phyloP scores from a whole-genome alignment of 2,329 filamentous ascomycete genomes.

The Cercospora sp. region DNA sequence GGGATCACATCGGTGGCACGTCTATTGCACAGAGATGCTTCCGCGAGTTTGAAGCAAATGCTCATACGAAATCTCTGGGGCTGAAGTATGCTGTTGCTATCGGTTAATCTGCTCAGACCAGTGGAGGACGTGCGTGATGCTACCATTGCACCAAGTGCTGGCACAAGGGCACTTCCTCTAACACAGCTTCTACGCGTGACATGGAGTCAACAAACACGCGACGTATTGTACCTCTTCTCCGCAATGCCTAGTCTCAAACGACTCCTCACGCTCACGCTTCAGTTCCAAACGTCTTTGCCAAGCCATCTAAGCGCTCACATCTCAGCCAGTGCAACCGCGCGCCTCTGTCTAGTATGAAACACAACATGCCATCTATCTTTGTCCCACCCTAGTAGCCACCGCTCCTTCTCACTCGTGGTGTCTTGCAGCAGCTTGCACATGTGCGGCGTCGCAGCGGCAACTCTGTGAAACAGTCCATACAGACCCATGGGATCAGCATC shows the following conservation, averaged over 20 bases:
- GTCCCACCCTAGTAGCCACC: neutral
- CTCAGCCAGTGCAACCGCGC: slow-evolving; percentile 11
- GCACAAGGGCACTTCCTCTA: neutral
- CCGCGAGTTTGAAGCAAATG: neutral
- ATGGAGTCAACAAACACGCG: neutral
- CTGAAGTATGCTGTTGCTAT: neutral
- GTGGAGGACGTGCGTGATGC: neutral
- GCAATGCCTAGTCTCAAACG: neutral
- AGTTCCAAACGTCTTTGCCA: neutral
- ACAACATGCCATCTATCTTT: slow-evolving; percentile 7
- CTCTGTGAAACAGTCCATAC: slow-evolving; percentile 9
- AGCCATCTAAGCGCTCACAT: slow-evolving; percentile 15
- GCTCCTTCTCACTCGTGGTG: slow-evolving; percentile 7
- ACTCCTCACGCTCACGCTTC: neutral
- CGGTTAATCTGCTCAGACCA: neutral
- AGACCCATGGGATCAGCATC: slow-evolving; percentile 8
- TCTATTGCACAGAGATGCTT: neutral
- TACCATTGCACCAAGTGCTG: neutral
- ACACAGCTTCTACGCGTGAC: neutral
- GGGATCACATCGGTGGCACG: neutral
- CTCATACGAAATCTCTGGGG: neutral
- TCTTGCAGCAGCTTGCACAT: slow-evolving; percentile 7
- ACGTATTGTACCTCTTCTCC: neutral
- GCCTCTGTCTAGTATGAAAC: slow-evolving; percentile 15
- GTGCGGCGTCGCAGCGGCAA: slow-evolving; percentile 9